Evolutionary conservation across 192 early-diverging fungal genomes (phyloP), one percentile per base, ranked within the genome.

Genomic region (Spinellus fusiger): DNA sequence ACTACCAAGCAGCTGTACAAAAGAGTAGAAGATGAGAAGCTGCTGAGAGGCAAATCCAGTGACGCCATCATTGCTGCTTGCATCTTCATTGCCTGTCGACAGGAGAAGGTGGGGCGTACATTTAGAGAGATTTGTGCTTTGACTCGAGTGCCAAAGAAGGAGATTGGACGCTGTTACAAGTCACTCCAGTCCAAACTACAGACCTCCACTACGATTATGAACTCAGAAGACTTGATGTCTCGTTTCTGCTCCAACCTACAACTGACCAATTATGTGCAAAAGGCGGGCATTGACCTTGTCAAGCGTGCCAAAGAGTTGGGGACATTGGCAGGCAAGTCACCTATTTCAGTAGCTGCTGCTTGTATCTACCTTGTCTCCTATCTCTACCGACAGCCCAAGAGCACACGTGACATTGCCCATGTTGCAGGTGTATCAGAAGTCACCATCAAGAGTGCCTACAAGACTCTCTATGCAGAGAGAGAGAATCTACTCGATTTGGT

Each of bases 51-150:
- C 31, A 95, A 93, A 71, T 84, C 78, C 22, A 83, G 80, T 23
- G 89, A 94, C 26, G 86, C 87, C 18, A 84, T 95, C 53, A 87
- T 91, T 63, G 96, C 94, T 5, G 89, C 92, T 0, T 97, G 94
- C 61, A 93, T 99, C 58, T 96, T 90, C 61, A 87, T 97, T 56
- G 96, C 91, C 1, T 97, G 96, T 68, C 78, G 90, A 27, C 86
- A 95, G 59, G 77, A 93, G 62, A 73, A 78, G 32, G 87, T 89
- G 1, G 87, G 86, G 4, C 85, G 96, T 62, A 95, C 96, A 4
- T 95, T 96, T 72, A 90, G 93, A 64, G 96, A 99, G 73, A 93
- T 99, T 49, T 91, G 89, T 61, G 86, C 88, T 1, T 61, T 93
- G 58, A 96, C 93, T 1, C 84, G 87, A 25, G 93, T 99, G 18